Conservation (phyloP, 2,329 filamentous ascomycete genomes). For the Gnomoniopsis smithogilvyi region DNA sequence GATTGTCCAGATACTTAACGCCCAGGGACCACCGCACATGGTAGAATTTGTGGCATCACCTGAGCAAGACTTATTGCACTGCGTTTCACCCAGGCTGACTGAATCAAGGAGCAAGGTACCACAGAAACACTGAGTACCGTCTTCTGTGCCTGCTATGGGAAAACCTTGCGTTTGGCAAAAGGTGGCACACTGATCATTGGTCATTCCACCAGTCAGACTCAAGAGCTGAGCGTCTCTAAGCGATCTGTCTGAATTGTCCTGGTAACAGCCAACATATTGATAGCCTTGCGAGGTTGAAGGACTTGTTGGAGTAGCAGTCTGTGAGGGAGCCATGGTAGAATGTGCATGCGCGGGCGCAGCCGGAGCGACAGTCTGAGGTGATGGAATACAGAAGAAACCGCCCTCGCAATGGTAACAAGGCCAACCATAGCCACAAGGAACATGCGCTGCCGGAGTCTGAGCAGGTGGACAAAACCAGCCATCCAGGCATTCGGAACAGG, state of each 20-base stretch:
- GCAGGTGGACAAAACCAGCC: constrained; percentile 19
- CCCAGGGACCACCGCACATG: constrained; percentile 46
- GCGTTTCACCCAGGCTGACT: constrained; percentile 38
- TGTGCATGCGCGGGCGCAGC: background rate
- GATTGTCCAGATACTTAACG: constrained; percentile 42
- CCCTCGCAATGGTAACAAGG: constrained; percentile 16
- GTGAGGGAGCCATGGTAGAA: background rate
- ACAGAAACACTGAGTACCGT: constrained; percentile 46
- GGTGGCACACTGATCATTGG: constrained; percentile 35
- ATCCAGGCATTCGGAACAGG: constrained; percentile 15
- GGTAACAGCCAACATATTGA: constrained; percentile 13
- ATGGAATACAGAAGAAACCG: constrained; percentile 18
- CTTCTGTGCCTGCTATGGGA: constrained; percentile 46
- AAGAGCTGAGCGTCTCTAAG: constrained; percentile 2
- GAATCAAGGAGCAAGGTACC: constrained; percentile 37
- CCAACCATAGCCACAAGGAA: constrained; percentile 17
- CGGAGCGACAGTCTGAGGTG: background rate
- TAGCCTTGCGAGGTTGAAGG: background rate
- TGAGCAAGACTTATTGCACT: constrained; percentile 47
- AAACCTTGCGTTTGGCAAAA: constrained; percentile 45
- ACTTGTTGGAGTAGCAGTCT: background rate
- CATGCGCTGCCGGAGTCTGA: constrained; percentile 15
- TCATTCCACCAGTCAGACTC: constrained; percentile 8
- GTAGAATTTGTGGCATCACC: constrained; percentile 40
- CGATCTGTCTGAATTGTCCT: constrained; percentile 5